These are phyloP conservation scores for Ustilago curta DNA, from an alignment of 1,284 basidiomycete genomes.

Conservation along the genomic window DNA sequence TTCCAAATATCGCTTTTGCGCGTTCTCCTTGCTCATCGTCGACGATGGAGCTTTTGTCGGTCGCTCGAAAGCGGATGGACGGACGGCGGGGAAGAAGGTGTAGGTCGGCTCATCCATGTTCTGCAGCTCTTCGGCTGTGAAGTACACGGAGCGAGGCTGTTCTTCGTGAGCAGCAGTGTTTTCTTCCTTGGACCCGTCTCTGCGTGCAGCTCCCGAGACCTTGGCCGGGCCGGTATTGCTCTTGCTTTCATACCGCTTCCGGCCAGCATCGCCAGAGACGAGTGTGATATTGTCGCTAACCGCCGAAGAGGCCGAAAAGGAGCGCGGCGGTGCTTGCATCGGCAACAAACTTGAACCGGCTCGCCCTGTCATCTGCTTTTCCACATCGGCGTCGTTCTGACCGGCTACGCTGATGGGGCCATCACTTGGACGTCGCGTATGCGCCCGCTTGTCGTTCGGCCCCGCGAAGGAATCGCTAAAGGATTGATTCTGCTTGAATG, in stretches of 20 bases:
- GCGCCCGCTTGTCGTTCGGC: slow-evolving; percentile 1
- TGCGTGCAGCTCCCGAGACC: neutral
- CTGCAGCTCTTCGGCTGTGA: slow-evolving; percentile 28
- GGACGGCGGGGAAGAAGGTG: slow-evolving; percentile 41
- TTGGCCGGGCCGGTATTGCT: neutral
- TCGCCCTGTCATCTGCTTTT: slow-evolving; percentile 14
- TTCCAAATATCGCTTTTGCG: slow-evolving; percentile 38
- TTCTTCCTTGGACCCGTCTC: neutral
- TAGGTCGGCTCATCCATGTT: slow-evolving; percentile 21
- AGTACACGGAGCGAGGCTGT: slow-evolving; percentile 27
- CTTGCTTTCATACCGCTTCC: slow-evolving; percentile 16
- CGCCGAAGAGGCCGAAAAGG: slow-evolving; percentile 22
- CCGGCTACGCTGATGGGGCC: neutral
- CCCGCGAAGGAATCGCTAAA: slow-evolving; percentile 28
- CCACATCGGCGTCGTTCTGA: slow-evolving; percentile 16
- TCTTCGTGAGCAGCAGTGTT: neutral
- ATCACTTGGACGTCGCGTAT: slow-evolving; percentile 11
- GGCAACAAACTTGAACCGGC: slow-evolving; percentile 7
- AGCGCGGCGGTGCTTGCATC: slow-evolving; percentile 20
- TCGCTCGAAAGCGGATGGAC: slow-evolving; percentile 28
- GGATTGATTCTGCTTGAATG: slow-evolving; percentile 25
- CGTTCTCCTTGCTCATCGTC: slow-evolving; percentile 9
- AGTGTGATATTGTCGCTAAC: slow-evolving; percentile 29
- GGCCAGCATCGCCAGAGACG: slow-evolving; percentile 6
- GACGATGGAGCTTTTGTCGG: slow-evolving; percentile 9